Evolutionary conservation across 805 yeast species (phyloP).

Genomic region (Komagataella phaffii): DNA sequence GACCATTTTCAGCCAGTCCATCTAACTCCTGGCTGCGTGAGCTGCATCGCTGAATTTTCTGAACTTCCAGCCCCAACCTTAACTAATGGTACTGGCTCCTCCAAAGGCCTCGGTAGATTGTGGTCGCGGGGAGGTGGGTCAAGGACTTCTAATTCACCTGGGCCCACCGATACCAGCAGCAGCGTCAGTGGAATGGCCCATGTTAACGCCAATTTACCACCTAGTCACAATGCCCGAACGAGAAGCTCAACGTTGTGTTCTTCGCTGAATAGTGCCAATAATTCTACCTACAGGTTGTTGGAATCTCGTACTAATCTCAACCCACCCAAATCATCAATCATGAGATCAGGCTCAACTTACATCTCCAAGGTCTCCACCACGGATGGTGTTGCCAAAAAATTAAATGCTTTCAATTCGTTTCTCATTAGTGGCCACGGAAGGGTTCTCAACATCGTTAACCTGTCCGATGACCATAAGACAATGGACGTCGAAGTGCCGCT

Average conservation of each 20-base stretch:
- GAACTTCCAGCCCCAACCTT: slow-evolving; percentile 4
- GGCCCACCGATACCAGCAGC: not conserved
- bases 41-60: slow-evolving; percentile 10
- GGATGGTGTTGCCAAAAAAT: slow-evolving; percentile 16
- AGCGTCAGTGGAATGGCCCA: slow-evolving; percentile 2
- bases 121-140: not conserved
- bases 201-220: slow-evolving; percentile 4
- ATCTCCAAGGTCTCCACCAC: slow-evolving; percentile 17
- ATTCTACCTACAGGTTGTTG: not conserved
- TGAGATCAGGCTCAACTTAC: slow-evolving; percentile 19
- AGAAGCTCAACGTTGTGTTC: slow-evolving; percentile 3
- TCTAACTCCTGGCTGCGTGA: slow-evolving; percentile 40
- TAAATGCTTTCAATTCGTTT: slow-evolving; percentile 15
- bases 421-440: slow-evolving; percentile 35
- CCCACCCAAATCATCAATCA: slow-evolving; percentile 16
- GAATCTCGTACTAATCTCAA: slow-evolving; percentile 8
- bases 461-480: slow-evolving; percentile 21
- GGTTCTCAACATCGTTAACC: slow-evolving; percentile 29
- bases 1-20: slow-evolving; percentile 41
- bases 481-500: slow-evolving; percentile 30
- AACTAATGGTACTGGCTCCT: not conserved
- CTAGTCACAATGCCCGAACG: slow-evolving; percentile 3
- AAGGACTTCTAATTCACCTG: not conserved
- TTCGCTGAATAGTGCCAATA: not conserved
- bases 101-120: not conserved